These are phyloP conservation scores for Phytophthora vignae DNA, from an alignment of 352 stramenopile species.

Conservation along the genomic window DNA sequence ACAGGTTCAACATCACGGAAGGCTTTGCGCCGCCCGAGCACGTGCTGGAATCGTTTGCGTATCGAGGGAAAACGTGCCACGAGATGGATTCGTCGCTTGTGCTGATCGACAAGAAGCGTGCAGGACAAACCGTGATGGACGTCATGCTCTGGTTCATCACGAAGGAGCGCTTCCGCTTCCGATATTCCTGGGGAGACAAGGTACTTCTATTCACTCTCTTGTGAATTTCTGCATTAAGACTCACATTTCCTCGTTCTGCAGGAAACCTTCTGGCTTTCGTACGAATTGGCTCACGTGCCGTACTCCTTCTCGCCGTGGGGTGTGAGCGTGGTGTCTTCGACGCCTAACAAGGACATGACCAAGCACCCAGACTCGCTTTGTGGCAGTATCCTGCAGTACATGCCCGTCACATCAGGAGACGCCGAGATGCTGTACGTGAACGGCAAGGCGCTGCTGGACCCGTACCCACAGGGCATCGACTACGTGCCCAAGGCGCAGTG, in stretches of 20 bases:
- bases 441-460: conserved; percentile 29
- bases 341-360: conserved; percentile 44
- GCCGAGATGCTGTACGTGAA: conserved; percentile 39
- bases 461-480: conserved; percentile 35
- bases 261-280: conserved; percentile 42
- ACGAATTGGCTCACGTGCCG: conserved; percentile 40
- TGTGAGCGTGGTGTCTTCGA: conserved; percentile 44
- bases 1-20: conserved; percentile 39
- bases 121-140: conserved; percentile 36
- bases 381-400: conserved; percentile 42
- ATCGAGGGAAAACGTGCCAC: conserved; percentile 53
- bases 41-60: conserved; percentile 53
- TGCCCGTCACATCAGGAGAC: conserved; percentile 12
- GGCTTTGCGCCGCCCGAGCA: conserved; percentile 41
- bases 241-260: background rate
- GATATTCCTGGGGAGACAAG: conserved; percentile 42
- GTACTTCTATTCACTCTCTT: background rate
- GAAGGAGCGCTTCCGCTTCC: conserved; percentile 36
- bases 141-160: conserved; percentile 48
- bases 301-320: conserved; percentile 59
- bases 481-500: conserved; percentile 37
- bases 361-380: conserved; percentile 51
- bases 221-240: background rate
- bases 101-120: conserved; percentile 34
- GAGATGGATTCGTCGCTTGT: conserved; percentile 73